Percentiles rank a stretch among this genome's conserved stretches.
These are phyloP conservation scores for Elymus sibiricus DNA, from an alignment of 176 grass and related monocot genomes.

Conservation along the genomic window DNA sequence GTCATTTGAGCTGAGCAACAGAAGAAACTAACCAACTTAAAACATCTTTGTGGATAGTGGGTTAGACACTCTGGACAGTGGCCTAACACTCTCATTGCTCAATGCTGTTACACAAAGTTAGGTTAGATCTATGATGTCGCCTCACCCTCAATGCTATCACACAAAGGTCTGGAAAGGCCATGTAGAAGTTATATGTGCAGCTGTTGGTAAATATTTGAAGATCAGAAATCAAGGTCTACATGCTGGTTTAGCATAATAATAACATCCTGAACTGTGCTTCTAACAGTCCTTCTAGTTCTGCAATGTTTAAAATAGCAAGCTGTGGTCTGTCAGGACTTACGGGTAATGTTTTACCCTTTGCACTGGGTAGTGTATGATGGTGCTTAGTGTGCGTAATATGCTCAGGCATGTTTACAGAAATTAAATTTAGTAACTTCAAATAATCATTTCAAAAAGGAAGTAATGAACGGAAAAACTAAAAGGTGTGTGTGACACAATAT, in stretches of 20 bases:
- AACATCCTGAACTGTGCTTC: not conserved
- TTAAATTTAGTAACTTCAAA: constrained; percentile 17
- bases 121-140: not conserved
- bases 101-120: not conserved
- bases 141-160: not conserved
- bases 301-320: not conserved
- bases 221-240: not conserved
- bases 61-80: not conserved
- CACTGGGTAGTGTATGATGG: not conserved
- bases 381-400: not conserved
- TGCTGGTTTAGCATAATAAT: not conserved
- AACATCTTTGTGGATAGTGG: not conserved
- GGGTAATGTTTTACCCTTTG: not conserved
- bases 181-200: not conserved
- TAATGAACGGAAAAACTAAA: not conserved
- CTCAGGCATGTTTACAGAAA: constrained; percentile 10
- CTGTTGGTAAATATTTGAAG: not conserved
- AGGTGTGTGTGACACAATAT: not conserved
- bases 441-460: constrained; percentile 15
- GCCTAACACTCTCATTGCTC: not conserved
- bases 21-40: not conserved
- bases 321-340: not conserved
- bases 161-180: not conserved
- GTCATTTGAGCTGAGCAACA: not conserved
- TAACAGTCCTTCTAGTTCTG: not conserved